Evolutionary conservation across 2,329 filamentous ascomycete genomes (phyloP).

Genomic region (Beauveria sp.): DNA sequence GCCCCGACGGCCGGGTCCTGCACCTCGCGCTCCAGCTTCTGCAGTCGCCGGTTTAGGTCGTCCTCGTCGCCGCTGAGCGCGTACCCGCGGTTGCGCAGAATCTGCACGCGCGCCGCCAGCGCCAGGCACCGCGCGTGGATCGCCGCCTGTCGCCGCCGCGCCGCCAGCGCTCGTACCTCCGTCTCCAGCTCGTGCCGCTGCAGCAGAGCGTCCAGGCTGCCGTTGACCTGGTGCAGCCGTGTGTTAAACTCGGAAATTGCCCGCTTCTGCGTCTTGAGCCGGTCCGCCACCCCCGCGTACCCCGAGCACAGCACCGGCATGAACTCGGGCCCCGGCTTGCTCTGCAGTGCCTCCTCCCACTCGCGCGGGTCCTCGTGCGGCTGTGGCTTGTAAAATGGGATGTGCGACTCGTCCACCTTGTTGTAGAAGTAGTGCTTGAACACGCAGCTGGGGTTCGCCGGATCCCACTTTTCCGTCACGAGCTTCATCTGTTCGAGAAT

Average conservation of each 20-base stretch:
- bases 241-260: constrained; percentile 63
- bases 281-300: constrained; percentile 62
- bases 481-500: constrained; percentile 66
- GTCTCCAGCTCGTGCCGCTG: constrained; percentile 70
- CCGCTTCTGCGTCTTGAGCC: constrained; percentile 63
- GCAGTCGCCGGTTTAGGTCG: constrained; percentile 63
- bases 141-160: constrained; percentile 62
- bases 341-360: constrained; percentile 77
- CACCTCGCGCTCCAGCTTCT: constrained; percentile 59
- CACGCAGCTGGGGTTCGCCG: constrained; percentile 56
- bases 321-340: constrained; percentile 67
- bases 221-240: constrained; percentile 72
- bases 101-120: constrained; percentile 71
- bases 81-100: constrained; percentile 73
- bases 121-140: constrained; percentile 66
- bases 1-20: constrained; percentile 69
- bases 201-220: constrained; percentile 62
- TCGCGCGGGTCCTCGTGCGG: constrained; percentile 65
- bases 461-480: constrained; percentile 68
- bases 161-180: constrained; percentile 65
- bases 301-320: constrained; percentile 71
- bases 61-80: constrained; percentile 74
- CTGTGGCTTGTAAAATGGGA: constrained; percentile 68
- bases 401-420: constrained; percentile 64
- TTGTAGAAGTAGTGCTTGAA: constrained; percentile 88